These are phyloP conservation scores for Bretziella fagacearum DNA, from an alignment of 2,329 filamentous ascomycete genomes.

Conservation along the genomic window DNA sequence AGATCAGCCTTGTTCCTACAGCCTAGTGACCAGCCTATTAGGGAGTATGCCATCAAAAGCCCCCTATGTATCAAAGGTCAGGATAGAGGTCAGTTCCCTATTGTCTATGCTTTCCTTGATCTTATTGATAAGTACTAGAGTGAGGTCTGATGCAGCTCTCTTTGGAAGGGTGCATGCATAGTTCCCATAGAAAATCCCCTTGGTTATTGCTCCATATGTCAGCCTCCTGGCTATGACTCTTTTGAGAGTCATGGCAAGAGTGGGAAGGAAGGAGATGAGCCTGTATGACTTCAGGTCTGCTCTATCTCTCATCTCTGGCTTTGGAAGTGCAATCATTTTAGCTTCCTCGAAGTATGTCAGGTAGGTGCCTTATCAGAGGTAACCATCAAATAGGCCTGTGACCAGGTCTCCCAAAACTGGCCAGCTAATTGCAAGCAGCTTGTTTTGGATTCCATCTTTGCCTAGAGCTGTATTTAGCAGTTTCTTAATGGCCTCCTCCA, in stretches of 20 bases:
- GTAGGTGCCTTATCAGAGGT: neutral
- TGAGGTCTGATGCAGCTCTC: slow-evolving; percentile 16
- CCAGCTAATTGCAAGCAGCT: slow-evolving; percentile 1
- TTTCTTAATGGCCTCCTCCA: neutral
- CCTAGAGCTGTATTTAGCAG: neutral
- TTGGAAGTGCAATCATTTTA: neutral
- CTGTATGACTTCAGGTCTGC: slow-evolving; percentile 16
- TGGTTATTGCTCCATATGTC: slow-evolving; percentile 16
- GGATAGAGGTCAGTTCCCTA: neutral
- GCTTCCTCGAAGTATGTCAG: neutral
- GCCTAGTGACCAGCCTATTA: neutral
- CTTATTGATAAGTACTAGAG: slow-evolving; percentile 14
- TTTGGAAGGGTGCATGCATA: slow-evolving; percentile 18
- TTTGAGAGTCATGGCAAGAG: slow-evolving; percentile 19
- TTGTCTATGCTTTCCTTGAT: neutral
- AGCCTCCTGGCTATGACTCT: slow-evolving; percentile 17
- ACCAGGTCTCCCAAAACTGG: slow-evolving; percentile 14
- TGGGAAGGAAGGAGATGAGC: slow-evolving; percentile 19
- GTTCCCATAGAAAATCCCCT: slow-evolving; percentile 16
- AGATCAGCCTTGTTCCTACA: neutral
- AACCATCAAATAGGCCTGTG: slow-evolving; percentile 9
- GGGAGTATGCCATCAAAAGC: neutral
- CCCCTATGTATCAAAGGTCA: neutral
- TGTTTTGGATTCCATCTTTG: neutral
- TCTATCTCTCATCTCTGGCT: slow-evolving; percentile 16